Conservation (phyloP, 352 stramenopile genomes). For the Globisporangium yorkense region DNA sequence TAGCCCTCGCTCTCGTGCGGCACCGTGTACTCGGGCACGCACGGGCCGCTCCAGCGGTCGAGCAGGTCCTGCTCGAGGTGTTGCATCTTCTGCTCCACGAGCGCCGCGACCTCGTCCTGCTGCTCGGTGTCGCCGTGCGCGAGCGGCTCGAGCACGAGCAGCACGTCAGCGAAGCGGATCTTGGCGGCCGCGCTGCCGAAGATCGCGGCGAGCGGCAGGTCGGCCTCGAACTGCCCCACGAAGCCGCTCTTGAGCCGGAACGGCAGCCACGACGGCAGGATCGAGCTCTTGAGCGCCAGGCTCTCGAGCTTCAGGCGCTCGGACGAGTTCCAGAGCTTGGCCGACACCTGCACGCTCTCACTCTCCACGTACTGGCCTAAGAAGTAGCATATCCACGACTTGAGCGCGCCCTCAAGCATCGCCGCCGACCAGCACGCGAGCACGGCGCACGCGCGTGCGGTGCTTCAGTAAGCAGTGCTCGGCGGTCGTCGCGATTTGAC, state of each 20-base stretch:
- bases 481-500: neutral
- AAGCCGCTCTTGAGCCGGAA: conserved; percentile 86
- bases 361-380: conserved; percentile 86
- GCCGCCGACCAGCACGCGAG: neutral
- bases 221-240: conserved; percentile 80
- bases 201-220: conserved; percentile 82
- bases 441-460: too few species aligned
- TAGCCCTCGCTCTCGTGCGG: conserved; percentile 80
- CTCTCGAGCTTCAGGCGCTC: conserved; percentile 86
- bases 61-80: conserved; percentile 71
- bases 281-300: conserved; percentile 74
- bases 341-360: conserved; percentile 77
- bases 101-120: conserved; percentile 46
- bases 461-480: too few species aligned
- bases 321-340: conserved; percentile 84
- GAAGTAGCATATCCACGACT: conserved; percentile 85
- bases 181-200: conserved; percentile 75
- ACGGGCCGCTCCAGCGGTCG: conserved; percentile 69
- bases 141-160: conserved; percentile 71
- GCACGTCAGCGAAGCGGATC: conserved; percentile 85
- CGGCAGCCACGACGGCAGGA: conserved; percentile 77
- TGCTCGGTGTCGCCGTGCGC: conserved; percentile 65
- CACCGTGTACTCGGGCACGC: conserved; percentile 57
- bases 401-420: conserved; percentile 86
- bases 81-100: conserved; percentile 68